Evolutionary conservation across 2,329 filamentous ascomycete species (phyloP).

Genomic region (Stagonosporopsis chrysanthemi): DNA sequence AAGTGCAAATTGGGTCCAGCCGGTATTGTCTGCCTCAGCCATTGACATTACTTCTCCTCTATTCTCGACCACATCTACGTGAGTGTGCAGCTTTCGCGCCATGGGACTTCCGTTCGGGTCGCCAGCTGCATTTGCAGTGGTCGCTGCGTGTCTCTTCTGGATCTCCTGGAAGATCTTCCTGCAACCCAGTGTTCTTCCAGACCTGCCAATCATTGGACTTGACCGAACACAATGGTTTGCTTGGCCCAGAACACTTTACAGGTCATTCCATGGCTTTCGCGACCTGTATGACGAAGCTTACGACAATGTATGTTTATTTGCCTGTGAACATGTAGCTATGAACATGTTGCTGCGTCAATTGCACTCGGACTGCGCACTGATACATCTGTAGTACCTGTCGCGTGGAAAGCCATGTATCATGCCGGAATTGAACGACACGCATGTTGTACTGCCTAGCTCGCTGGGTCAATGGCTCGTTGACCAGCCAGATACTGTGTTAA

Average conservation of each 20-base stretch:
- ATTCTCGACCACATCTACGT: not conserved
- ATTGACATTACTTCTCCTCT: not conserved
- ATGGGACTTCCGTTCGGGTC: not conserved
- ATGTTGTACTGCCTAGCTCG: not conserved
- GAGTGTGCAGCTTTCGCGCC: not conserved
- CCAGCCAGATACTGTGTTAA: not conserved
- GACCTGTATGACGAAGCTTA: not conserved
- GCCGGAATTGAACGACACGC: conserved; percentile 1
- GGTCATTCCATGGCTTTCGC: not conserved
- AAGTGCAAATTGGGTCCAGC: too few species aligned
- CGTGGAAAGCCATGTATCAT: conserved; percentile 1
- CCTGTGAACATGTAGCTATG: too few species aligned
- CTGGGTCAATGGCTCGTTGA: conserved; percentile 1
- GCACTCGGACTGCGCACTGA: not conserved
- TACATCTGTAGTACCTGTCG: not conserved
- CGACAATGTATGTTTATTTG: not conserved
- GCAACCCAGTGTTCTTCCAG: not conserved
- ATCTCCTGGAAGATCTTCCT: not conserved
- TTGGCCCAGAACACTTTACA: not conserved
- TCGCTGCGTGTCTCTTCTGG: not conserved
- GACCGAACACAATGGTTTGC: conserved; percentile 4
- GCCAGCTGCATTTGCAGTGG: not conserved
- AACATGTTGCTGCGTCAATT: too few species aligned
- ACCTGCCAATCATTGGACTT: conserved; percentile 1
- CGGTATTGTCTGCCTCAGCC: not conserved